A percentile compares a stretch with the other conserved stretches of the same genome.
Evolutionary conservation across 768 basidiomycete genomes (phyloP).

Genomic region (Gyrodon lividus): DNA sequence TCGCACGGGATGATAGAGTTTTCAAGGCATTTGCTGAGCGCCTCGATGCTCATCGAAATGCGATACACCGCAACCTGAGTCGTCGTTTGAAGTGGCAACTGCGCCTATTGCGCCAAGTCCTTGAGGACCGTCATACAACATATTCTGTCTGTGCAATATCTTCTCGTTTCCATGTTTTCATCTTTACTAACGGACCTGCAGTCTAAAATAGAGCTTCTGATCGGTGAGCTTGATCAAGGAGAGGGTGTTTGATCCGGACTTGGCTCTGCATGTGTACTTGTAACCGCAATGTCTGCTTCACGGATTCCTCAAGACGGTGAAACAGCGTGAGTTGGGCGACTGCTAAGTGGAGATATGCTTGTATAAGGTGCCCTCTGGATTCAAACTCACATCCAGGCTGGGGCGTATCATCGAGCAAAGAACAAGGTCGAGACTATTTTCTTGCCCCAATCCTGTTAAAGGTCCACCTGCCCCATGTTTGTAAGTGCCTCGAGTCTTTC

Average conservation of each 20-base stretch:
- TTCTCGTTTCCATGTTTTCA: background rate
- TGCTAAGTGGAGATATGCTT: constrained; percentile 42
- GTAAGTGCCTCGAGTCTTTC: background rate
- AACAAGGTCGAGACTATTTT: constrained; percentile 28
- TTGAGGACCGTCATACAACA: constrained; percentile 66
- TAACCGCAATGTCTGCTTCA: background rate
- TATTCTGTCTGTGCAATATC: constrained; percentile 52
- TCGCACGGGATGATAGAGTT: constrained; percentile 89
- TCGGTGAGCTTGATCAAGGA: constrained; percentile 62
- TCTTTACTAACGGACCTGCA: constrained; percentile 23
- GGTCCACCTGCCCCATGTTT: background rate
- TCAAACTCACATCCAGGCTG: constrained; percentile 52
- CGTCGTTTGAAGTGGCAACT: constrained; percentile 72
- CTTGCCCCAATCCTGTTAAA: background rate
- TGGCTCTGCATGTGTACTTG: background rate
- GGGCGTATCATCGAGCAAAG: constrained; percentile 82
- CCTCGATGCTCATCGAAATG: constrained; percentile 36
- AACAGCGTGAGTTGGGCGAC: background rate
- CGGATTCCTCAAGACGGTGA: background rate
- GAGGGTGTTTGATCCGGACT: constrained; percentile 42
- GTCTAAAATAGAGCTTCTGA: constrained; percentile 65
- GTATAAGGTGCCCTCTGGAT: constrained; percentile 76
- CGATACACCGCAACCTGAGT: constrained; percentile 48
- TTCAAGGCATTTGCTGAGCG: constrained; percentile 64
- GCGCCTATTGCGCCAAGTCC: constrained; percentile 54